Base-by-base conservation (phyloP, 768 basidiomycete genomes). In the Russula sp. region DNA sequence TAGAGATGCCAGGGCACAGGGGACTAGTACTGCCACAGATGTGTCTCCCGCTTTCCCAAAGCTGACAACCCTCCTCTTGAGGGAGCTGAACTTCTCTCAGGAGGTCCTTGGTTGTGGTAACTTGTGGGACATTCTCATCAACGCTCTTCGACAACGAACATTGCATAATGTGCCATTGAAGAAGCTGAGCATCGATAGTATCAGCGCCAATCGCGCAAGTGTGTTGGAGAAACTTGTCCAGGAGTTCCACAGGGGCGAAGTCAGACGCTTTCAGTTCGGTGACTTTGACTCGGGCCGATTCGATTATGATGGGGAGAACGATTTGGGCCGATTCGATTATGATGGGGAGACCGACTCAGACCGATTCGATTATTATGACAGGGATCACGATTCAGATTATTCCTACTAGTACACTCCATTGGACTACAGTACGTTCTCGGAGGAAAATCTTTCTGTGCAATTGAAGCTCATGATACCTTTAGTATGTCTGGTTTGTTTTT, bases 51-150 rank as follows among this genome's bases (percentile, higher is more conserved):
- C 18, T 18, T 63, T 63, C 39, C 62, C 57, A 3, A 58, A 54
- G n/a, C 39, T 63, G 57, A 59, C 22, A 6, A 48, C 57, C 4
- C 57, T 63, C 32, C 35, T 47, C n/a, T 20, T 63, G 44, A 39
- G 31, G 37, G 34, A 32, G 14, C 6, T 58, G n/a, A 27, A 59
- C 35, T 63, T 63, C 10, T 13, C 16, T 9, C 37, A 31, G 34
- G 2, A 1, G 11, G 37, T 54, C n/a, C 42, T 45, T n/a, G 4
- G 3, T 20, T 2, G 13, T 6, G 51, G 51, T 10, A n/a, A 9
- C 6, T 11, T 63, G 3, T 52, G 32, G 4, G 57, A 63, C 31
- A 9, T 54, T 2, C 3, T 63, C 22, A 11, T 9, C 27, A 54
- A 31, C 18, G n/a, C 20, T n/a, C 44, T 63, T 8, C 57, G 18